Conservation (phyloP, 371 early-diverging fungal genomes). For the Mucor irregularis region DNA sequence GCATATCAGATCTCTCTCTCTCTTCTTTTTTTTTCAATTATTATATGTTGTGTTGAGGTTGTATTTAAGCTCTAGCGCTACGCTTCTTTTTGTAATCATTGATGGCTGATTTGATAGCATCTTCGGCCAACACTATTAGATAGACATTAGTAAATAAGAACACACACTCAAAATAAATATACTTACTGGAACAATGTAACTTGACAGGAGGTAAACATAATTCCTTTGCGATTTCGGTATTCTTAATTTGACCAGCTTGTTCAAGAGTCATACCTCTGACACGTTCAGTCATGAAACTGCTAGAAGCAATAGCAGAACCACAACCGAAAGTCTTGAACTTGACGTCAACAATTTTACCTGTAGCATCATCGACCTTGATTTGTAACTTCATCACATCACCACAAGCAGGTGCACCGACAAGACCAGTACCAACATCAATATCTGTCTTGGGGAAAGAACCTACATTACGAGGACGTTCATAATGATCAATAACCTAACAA, state of each 20-base stretch:
- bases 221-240: constrained; percentile 97
- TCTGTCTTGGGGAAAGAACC: constrained; percentile 91
- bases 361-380: constrained; percentile 91
- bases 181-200: constrained; percentile 95
- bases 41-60: no score
- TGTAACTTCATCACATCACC: constrained; percentile 99
- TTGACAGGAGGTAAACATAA: constrained; percentile 97
- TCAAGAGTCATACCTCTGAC: constrained; percentile 92
- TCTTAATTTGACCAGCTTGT: constrained; percentile 92
- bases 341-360: constrained; percentile 93
- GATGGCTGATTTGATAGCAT: constrained; percentile 98
- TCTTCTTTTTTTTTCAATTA: no score
- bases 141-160: not conserved
- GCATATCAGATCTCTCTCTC: no score
- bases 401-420: constrained; percentile 99
- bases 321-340: constrained; percentile 99
- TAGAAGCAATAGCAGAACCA: constrained; percentile 97
- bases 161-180: constrained; percentile 1
- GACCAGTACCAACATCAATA: constrained; percentile 93
- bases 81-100: constrained; percentile 85
- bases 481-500: constrained; percentile 87
- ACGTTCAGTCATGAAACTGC: constrained; percentile 92
- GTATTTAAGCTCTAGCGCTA: not conserved
- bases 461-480: constrained; percentile 96
- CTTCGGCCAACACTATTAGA: constrained; percentile 94